Evolutionary conservation across 805 yeast genomes (phyloP), one percentile per base, ranked within the genome.

Genomic region (Zygosaccharomyces bailii): DNA sequence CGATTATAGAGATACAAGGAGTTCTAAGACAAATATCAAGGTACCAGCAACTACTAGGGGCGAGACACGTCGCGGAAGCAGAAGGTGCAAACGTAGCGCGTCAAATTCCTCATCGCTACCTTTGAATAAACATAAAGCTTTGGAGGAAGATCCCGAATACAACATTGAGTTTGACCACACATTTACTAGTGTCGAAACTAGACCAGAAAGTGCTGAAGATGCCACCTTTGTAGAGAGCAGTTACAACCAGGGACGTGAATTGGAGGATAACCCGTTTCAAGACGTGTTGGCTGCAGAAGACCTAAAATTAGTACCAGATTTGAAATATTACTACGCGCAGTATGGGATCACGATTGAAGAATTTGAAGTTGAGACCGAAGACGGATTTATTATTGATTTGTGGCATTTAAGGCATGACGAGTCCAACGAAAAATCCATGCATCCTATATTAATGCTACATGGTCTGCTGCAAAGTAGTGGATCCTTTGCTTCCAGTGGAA

Each of bases 391-490:
- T 1, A 66, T 91, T n/a, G 72, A 73, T 1, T 61, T 89, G 36
- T 80, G 85, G 58, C 77, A 87, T 34, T 41, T 63, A 38, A 50
- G 46, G 25, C 52, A 52, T 4, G 46, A 51, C 2, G 63, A 51
- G 6, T 52, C 57, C 10, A 39, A 46, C 1, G 39, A 47, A 2
- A 44, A 47, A 7, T 33, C 52, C 27, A 62, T 73, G 48, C 72
- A 71, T 43, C 98, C 98, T 0, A 69, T 91, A 1, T 68, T 91
- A 17, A 65, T 88, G 49, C 69, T 91, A 16, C 99, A 91, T 56
- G 99, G 99, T 0, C 71, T 91, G 10, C 68, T 91, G 50, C 96
- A 90, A 58, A 84, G 95, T 17, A 80, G 91, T 0, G 96, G 90
- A 0, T 84, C 96, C 0, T 91, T 76, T 62, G 74, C 91, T 21